These are phyloP conservation scores for Simmondsia chinensis DNA, from an alignment of 148 eudicot genomes.

Conservation along the genomic window DNA sequence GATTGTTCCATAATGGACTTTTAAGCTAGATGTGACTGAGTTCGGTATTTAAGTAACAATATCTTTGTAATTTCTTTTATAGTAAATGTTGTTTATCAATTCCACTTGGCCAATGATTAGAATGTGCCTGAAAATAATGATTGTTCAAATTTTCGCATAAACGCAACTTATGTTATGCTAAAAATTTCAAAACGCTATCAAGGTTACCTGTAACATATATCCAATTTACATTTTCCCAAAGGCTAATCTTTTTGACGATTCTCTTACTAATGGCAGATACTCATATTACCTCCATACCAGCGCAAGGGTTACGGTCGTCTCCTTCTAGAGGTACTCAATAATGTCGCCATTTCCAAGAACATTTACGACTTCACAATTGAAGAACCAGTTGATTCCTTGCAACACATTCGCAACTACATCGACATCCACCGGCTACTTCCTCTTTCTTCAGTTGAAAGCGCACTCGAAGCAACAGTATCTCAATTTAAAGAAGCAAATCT, in stretches of 20 bases:
- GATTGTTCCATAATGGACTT: too few relatives aligned
- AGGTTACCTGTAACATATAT: too few relatives aligned
- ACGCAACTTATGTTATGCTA: too few relatives aligned
- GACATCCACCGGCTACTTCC: constrained; percentile 64
- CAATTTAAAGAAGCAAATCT: constrained; percentile 66
- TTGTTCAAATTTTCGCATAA: too few relatives aligned
- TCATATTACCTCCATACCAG: constrained; percentile 80
- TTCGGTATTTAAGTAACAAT: too few relatives aligned
- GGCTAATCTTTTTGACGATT: background rate
- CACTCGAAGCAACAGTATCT: constrained; percentile 31
- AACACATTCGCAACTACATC: constrained; percentile 56
- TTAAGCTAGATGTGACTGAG: too few relatives aligned
- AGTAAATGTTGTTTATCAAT: too few relatives aligned
- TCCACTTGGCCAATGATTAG: too few relatives aligned
- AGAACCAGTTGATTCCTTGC: constrained; percentile 86
- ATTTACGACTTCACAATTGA: constrained; percentile 78
- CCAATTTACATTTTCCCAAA: too few relatives aligned
- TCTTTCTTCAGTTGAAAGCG: constrained; percentile 33
- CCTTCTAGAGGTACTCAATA: constrained; percentile 57
- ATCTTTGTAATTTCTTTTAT: too few relatives aligned
- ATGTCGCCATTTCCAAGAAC: constrained; percentile 48
- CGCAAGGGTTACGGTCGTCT: constrained; percentile 64
- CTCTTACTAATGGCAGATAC: constrained; percentile 44
- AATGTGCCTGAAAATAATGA: too few relatives aligned
- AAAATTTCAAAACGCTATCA: too few relatives aligned